Base-by-base conservation (phyloP, 1,139 yeast genomes). In the Yamadazyma mexicana region DNA sequence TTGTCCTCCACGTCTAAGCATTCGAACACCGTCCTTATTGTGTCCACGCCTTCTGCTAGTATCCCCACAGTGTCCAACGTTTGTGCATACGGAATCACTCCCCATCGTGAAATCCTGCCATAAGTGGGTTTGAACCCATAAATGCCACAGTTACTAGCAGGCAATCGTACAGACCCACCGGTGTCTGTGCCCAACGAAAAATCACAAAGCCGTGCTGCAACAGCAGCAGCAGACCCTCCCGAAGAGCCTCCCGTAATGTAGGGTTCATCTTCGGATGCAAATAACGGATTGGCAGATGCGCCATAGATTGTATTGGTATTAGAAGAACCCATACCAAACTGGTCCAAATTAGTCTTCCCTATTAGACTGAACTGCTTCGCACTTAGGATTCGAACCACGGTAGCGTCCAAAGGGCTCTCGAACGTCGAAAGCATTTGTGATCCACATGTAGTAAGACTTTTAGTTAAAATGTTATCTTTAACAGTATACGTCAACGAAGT, bases 201-300 rank as follows among this genome's bases (percentile, higher is more conserved):
- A 54, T 84, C 87, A 22, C 81, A 85, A 49, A 81, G 55, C 1
- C 66, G 81, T 0, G 83, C 77, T 1, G 91, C 83, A 1, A 91
- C 96, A 0, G 95, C 86, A 1, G 96, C 96, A 0, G 98, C 98
- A 35, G 95, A 79, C 0, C 98, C 98, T 9, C 98, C 97, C 3
- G 96, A 87, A 0, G 97, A 89, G 0, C 98, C 98, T 2, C 98
- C 98, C 1, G 87, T 71, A 0, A 86, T 69, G 2, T 56, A 57
- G 35, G 43, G 66, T 22, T 54, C 62, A 20, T 20, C 22, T 5
- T 8, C 22, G 22, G 5, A 8, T 3, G 52, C 49, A 47, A 61
- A 79, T 20, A 66, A 44, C 1, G 98, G 98, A 55, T 92, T 92
- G 5, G 67, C 47, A 0, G 84, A 73, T 1, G 84, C 73, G 0